Percentiles rank a stretch among this genome's conserved stretches.
Conservation (phyloP, 352 stramenopile species). For the Thalassiosira livingstoniorum region DNA sequence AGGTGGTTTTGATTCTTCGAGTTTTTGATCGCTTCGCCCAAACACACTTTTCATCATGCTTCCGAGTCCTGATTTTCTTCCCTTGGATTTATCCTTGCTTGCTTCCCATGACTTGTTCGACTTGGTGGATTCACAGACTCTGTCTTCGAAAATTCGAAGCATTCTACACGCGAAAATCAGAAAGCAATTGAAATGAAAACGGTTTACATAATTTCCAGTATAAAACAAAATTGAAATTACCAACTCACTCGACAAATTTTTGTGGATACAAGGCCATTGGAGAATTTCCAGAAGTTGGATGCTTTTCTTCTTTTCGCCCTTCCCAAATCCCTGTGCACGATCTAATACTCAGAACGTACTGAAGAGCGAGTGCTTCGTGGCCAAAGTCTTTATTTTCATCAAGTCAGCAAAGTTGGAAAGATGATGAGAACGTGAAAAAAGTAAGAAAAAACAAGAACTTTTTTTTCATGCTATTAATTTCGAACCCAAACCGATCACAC, state of each 20-base stretch:
- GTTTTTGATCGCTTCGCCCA: too few relatives aligned
- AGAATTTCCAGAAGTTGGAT: slow-evolving; percentile 26
- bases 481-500: too few relatives aligned
- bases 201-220: too few relatives aligned
- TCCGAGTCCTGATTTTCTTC: slow-evolving; percentile 26
- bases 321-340: slow-evolving; percentile 55
- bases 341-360: slow-evolving; percentile 75
- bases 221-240: too few relatives aligned
- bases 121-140: slow-evolving; percentile 54
- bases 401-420: too few relatives aligned
- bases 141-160: slow-evolving; percentile 69
- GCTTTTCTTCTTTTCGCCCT: slow-evolving; percentile 9
- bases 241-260: slow-evolving; percentile 65
- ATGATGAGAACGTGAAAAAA: too few relatives aligned
- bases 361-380: slow-evolving; percentile 57
- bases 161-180: too few relatives aligned
- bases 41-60: slow-evolving; percentile 56
- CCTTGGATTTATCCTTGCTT: slow-evolving; percentile 25
- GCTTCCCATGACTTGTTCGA: slow-evolving; percentile 47
- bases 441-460: too few relatives aligned
- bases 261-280: slow-evolving; percentile 25
- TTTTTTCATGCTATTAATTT: too few relatives aligned
- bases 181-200: too few relatives aligned
- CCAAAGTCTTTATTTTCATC: too few relatives aligned
- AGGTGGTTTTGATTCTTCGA: too few relatives aligned